Percentiles rank a stretch among this genome's conserved stretches.
These are phyloP conservation scores for Pezicula radicicola DNA, from an alignment of 2,329 filamentous ascomycete genomes.

Conservation along the genomic window DNA sequence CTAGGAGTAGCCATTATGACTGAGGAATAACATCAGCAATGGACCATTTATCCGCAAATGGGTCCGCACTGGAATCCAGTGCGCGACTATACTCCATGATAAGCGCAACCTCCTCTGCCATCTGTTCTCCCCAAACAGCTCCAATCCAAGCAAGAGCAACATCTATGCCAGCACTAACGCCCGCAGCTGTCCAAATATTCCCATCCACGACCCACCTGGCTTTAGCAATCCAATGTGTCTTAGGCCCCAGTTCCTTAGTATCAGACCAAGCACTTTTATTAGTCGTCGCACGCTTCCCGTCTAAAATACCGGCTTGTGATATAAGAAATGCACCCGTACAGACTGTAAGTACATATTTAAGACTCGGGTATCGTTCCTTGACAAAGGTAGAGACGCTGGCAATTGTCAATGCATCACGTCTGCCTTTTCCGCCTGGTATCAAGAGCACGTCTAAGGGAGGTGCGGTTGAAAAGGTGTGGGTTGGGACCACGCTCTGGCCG, in stretches of 20 bases:
- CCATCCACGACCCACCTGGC: constrained; percentile 65
- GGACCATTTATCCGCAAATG: not conserved
- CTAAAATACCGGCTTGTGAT: constrained; percentile 55
- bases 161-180: constrained; percentile 51
- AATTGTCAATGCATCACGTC: constrained; percentile 24
- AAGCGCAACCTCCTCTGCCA: not conserved
- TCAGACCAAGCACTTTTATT: constrained; percentile 58
- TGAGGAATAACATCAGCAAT: not conserved
- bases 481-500: constrained; percentile 16
- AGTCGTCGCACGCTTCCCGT: constrained; percentile 59
- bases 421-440: constrained; percentile 61
- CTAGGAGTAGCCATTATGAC: no score
- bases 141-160: not conserved
- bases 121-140: not conserved
- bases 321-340: constrained; percentile 62
- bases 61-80: not conserved
- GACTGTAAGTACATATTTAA: constrained; percentile 58
- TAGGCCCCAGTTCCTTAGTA: constrained; percentile 42
- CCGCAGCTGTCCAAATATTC: constrained; percentile 63
- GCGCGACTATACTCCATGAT: not conserved
- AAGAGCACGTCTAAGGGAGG: constrained; percentile 55
- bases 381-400: not conserved
- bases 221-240: constrained; percentile 55
- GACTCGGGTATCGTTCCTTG: constrained; percentile 32
- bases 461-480: constrained; percentile 17